These are phyloP conservation scores for Diplodia scrobiculata DNA, from an alignment of 2,329 filamentous ascomycete genomes.

Conservation along the genomic window DNA sequence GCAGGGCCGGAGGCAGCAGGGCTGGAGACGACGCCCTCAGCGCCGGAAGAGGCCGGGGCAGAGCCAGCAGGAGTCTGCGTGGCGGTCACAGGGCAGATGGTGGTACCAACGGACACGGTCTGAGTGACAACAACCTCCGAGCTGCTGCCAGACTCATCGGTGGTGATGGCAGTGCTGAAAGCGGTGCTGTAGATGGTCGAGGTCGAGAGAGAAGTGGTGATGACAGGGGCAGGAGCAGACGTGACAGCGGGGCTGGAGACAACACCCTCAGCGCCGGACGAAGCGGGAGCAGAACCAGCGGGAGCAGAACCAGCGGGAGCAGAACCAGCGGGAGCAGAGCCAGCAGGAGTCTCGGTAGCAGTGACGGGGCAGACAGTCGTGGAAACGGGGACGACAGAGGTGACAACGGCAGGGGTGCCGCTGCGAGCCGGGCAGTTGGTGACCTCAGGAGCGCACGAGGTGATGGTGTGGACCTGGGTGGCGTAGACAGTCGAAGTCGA, in stretches of 20 bases:
- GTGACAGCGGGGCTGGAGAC: not conserved
- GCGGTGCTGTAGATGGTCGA: conserved; percentile 21
- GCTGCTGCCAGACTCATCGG: conserved; percentile 26
- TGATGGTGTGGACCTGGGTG: conserved; percentile 20
- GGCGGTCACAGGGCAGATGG: conserved; percentile 22
- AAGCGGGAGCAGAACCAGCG: not conserved
- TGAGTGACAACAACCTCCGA: conserved; percentile 24
- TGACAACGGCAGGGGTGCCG: conserved; percentile 27
- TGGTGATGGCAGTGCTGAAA: not conserved
- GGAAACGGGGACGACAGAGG: conserved; percentile 11
- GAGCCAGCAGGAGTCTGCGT: conserved; percentile 12
- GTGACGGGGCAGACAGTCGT: conserved; percentile 25
- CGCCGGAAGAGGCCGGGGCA: not conserved
- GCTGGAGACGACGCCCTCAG: not conserved
- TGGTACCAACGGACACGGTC: conserved; percentile 48
- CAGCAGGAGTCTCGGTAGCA: conserved; percentile 17
- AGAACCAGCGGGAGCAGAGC: conserved; percentile 29
- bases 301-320: not conserved
- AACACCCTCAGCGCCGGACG: too few species aligned
- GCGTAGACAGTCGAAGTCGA: conserved; percentile 26
- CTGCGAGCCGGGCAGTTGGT: conserved; percentile 33
- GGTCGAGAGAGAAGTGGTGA: conserved; percentile 47
- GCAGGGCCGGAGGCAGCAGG: not conserved
- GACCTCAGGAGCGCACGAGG: conserved; percentile 20
- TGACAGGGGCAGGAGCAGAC: not conserved